phyloP scores from a whole-genome alignment of 495 filamentous ascomycete species.

The Penicillium coffeae region DNA sequence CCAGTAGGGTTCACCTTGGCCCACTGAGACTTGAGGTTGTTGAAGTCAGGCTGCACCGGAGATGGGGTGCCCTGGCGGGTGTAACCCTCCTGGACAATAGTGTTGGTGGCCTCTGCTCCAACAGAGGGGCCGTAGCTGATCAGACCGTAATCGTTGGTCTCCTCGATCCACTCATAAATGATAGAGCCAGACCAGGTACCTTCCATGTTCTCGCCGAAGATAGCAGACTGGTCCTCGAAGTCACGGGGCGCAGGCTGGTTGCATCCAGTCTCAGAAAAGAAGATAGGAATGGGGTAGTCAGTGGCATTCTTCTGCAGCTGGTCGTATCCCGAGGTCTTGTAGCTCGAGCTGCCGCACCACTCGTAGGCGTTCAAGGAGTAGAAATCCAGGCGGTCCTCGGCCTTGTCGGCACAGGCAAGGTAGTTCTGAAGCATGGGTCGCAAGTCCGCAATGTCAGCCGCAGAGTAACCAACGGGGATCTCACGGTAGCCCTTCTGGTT shows the following conservation, averaged over 20 bases:
- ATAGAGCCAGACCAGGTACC: slow-evolving; percentile 78
- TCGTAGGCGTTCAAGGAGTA: slow-evolving; percentile 84
- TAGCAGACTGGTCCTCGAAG: slow-evolving; percentile 73
- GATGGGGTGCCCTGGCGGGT: slow-evolving; percentile 68
- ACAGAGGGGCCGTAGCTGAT: slow-evolving; percentile 64
- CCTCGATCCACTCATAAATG: slow-evolving; percentile 88
- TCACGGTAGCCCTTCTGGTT: slow-evolving; percentile 73
- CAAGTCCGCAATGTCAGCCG: slow-evolving; percentile 78
- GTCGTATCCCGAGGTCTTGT: slow-evolving; percentile 64
- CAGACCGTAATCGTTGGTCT: slow-evolving; percentile 79
- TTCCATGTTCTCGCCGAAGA: slow-evolving; percentile 70
- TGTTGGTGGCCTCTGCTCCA: slow-evolving; percentile 37
- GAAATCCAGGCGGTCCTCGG: slow-evolving; percentile 73
- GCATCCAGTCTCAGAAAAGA: slow-evolving; percentile 82
- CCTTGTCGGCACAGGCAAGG: slow-evolving; percentile 67
- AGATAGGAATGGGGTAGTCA: slow-evolving; percentile 71
- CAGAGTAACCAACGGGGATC: slow-evolving; percentile 84
- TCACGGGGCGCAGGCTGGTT: slow-evolving; percentile 61
- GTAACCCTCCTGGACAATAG: slow-evolving; percentile 59
- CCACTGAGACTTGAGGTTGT: slow-evolving; percentile 75
- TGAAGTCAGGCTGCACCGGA: slow-evolving; percentile 71
- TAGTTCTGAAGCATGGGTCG: slow-evolving; percentile 89
- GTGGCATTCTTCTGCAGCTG: slow-evolving; percentile 56
- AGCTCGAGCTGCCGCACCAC: slow-evolving; percentile 73
- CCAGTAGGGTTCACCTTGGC: slow-evolving; percentile 66